These are phyloP conservation scores for Acrasis kona DNA, from an alignment of 78 protist genomes.

Conservation along the genomic window DNA sequence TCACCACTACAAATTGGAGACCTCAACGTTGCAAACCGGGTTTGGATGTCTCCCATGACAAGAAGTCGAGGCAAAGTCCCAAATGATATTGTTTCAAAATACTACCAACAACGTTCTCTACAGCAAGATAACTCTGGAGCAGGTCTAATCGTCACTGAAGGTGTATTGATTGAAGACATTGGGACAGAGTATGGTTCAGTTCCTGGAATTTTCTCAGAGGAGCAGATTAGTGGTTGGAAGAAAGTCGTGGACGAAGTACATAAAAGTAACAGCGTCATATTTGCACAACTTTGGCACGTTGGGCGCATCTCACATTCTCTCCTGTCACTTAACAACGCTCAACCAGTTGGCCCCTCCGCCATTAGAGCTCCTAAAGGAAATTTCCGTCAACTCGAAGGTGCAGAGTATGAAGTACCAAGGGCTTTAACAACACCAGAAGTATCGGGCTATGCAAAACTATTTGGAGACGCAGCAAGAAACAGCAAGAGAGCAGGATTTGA, in stretches of 20 bases:
- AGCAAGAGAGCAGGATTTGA: slow-evolving; percentile 49
- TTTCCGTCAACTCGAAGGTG: background rate
- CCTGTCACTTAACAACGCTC: background rate
- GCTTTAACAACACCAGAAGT: slow-evolving; percentile 19
- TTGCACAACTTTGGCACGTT: slow-evolving; percentile 18
- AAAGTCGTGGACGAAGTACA: slow-evolving; percentile 36
- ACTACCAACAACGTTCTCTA: slow-evolving; percentile 14
- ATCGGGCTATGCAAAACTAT: slow-evolving; percentile 20
- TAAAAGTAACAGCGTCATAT: slow-evolving; percentile 8
- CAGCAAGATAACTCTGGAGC: background rate
- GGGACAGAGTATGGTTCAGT: background rate
- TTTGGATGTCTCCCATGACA: slow-evolving; percentile 36
- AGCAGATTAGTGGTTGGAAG: slow-evolving; percentile 9
- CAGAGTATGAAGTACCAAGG: slow-evolving; percentile 29
- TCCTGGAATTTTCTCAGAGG: slow-evolving; percentile 5
- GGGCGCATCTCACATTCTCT: slow-evolving; percentile 26
- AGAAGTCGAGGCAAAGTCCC: slow-evolving; percentile 27
- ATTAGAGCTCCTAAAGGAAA: background rate
- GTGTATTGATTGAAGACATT: background rate
- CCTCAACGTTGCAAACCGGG: slow-evolving; percentile 13
- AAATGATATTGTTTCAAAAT: background rate
- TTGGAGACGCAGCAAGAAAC: slow-evolving; percentile 40
- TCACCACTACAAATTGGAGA: slow-evolving; percentile 20
- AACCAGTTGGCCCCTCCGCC: background rate
- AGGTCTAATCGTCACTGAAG: slow-evolving; percentile 10